A percentile compares a stretch with the other conserved stretches of the same genome.
Conservation (phyloP, 768 basidiomycete genomes). For the Russula lepida region DNA sequence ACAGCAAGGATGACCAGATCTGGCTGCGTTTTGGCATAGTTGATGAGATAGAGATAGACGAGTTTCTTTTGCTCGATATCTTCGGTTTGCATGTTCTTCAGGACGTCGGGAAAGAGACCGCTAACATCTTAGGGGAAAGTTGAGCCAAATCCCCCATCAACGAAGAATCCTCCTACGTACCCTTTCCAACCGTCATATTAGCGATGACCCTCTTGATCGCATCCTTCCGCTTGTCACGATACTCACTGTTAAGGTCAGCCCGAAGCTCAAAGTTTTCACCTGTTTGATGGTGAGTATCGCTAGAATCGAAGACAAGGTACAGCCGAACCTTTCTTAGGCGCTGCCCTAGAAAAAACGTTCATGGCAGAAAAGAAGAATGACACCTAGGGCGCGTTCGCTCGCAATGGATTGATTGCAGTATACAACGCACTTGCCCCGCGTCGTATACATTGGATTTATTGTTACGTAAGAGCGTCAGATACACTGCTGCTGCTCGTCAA, state of each 20-base stretch:
- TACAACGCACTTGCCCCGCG: no score
- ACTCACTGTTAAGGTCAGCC: conserved; percentile 94
- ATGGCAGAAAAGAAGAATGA: not conserved
- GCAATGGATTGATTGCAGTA: not conserved
- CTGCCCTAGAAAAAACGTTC: conserved; percentile 21
- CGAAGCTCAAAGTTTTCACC: conserved; percentile 98
- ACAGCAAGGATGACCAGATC: conserved; percentile 98
- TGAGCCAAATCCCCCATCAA: not conserved
- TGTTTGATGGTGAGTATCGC: conserved; percentile 22
- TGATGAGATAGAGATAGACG: conserved; percentile 99
- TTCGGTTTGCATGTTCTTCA: conserved; percentile 99
- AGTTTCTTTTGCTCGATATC: conserved; percentile 99
- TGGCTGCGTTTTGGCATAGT: conserved; percentile 98
- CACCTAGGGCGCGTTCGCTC: not conserved
- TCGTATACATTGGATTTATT: no score
- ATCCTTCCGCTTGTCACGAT: conserved; percentile 92
- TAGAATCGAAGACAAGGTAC: no score
- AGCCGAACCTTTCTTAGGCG: conserved; percentile 24
- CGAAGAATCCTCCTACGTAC: conserved; percentile 33
- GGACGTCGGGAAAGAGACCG: conserved; percentile 93
- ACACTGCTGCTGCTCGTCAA: no score
- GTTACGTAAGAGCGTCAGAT: no score
- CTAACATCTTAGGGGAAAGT: conserved; percentile 57
- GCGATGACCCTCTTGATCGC: conserved; percentile 97
- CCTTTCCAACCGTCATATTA: conserved; percentile 99